These are phyloP conservation scores for Blastobotrys arbuscula DNA, from an alignment of 1,139 yeast species.

Conservation along the genomic window DNA sequence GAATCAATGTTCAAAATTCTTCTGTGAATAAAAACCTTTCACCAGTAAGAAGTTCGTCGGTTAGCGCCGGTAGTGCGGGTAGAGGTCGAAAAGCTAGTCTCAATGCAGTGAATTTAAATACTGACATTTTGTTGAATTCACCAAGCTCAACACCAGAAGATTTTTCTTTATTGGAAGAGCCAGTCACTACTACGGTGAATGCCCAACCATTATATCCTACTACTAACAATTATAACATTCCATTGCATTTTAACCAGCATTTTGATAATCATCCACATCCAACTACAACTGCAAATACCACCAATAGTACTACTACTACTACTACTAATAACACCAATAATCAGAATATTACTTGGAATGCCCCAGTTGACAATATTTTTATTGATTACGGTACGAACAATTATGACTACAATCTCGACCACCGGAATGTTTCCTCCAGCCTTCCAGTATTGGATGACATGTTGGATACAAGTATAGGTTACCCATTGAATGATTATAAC, in stretches of 20 bases:
- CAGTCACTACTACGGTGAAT: too few species aligned
- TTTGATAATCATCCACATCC: background rate
- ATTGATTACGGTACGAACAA: background rate
- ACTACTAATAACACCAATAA: background rate
- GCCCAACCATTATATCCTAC: background rate
- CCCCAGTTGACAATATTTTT: background rate
- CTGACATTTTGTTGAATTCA: background rate
- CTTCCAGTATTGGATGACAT: background rate
- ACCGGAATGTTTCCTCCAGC: background rate
- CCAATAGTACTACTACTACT: background rate
- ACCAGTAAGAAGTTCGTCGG: background rate
- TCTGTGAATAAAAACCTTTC: background rate
- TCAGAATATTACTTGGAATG: background rate
- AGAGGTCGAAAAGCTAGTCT: background rate
- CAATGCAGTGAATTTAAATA: background rate
- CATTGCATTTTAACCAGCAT: background rate
- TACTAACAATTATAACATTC: background rate
- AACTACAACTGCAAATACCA: background rate
- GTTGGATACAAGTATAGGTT: background rate
- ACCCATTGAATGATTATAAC: background rate
- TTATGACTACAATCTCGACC: background rate
- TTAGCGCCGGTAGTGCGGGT: background rate
- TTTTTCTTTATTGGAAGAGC: background rate
- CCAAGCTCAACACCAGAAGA: background rate
- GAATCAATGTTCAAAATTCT: background rate